Conservation (phyloP, 2,329 filamentous ascomycete species). For the Fusarium keratoplasticum region DNA sequence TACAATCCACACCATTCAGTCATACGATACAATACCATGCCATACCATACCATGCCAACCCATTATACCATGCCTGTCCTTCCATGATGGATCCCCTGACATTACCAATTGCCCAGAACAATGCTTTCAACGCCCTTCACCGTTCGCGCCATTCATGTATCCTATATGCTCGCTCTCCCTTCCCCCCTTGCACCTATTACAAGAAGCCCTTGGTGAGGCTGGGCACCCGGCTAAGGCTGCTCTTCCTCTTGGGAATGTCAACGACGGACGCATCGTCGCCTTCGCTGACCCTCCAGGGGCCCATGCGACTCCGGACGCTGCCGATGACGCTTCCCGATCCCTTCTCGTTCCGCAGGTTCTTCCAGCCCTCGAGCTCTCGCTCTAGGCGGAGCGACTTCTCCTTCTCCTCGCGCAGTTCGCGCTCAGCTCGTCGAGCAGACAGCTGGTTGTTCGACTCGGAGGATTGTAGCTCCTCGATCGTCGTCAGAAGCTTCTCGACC, state of each 20-base stretch:
- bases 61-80: conserved; percentile 22
- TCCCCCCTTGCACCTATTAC: conserved; percentile 62
- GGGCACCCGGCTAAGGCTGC: conserved; percentile 70
- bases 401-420: conserved; percentile 88
- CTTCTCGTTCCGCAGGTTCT: conserved; percentile 78
- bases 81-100: conserved; percentile 7
- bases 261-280: conserved; percentile 55
- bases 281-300: conserved; percentile 51
- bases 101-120: conserved; percentile 32
- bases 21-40: not conserved
- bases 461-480: conserved; percentile 93
- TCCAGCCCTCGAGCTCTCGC: conserved; percentile 87
- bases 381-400: conserved; percentile 87
- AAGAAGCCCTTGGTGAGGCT: conserved; percentile 85
- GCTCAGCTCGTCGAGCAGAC: conserved; percentile 84
- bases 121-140: conserved; percentile 40
- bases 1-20: conserved; percentile 19
- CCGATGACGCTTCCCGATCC: conserved; percentile 60
- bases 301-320: conserved; percentile 52
- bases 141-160: conserved; percentile 28
- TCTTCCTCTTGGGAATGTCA: conserved; percentile 74
- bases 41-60: not conserved
- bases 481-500: conserved; percentile 86
- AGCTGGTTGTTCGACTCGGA: conserved; percentile 87
- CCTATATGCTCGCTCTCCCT: conserved; percentile 15